Percentiles rank a stretch among this genome's conserved stretches.
Conservation (phyloP, 2,329 filamentous ascomycete genomes). For the Exophiala lecanii-corni region DNA sequence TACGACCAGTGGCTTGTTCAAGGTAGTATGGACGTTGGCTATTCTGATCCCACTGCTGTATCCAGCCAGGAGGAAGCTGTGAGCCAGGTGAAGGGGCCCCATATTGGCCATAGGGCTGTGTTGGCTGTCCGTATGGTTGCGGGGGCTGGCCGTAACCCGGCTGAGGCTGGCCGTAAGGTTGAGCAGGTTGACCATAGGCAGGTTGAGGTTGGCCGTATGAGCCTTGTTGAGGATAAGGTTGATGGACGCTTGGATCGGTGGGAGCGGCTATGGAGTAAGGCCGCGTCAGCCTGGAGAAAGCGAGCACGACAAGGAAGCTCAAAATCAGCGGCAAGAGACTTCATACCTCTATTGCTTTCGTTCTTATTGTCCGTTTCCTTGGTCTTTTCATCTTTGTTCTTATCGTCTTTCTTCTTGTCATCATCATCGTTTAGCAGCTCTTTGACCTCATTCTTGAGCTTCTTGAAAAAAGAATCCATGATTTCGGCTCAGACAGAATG, state of each 20-base stretch:
- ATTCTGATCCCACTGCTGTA: slow-evolving; percentile 42
- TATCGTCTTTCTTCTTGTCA: slow-evolving; percentile 20
- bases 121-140: slow-evolving; percentile 3
- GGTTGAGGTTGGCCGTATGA: slow-evolving; percentile 2
- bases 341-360: neutral
- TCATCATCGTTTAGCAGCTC: slow-evolving; percentile 23
- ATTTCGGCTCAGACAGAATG: too few relatives aligned
- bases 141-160: slow-evolving; percentile 2
- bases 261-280: neutral
- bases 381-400: slow-evolving; percentile 9
- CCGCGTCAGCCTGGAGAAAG: slow-evolving; percentile 6
- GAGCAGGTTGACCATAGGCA: slow-evolving; percentile 1
- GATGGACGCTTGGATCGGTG: neutral
- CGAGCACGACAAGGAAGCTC: neutral
- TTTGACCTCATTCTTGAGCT: slow-evolving; percentile 21
- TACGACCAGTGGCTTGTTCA: slow-evolving; percentile 45
- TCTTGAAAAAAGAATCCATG: slow-evolving; percentile 20
- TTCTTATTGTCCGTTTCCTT: neutral
- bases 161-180: slow-evolving; percentile 1
- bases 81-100: slow-evolving; percentile 5
- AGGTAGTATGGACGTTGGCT: slow-evolving; percentile 45
- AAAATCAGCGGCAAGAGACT: neutral
- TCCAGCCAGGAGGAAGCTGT: slow-evolving; percentile 42
- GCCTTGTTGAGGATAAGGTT: slow-evolving; percentile 2
- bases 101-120: slow-evolving; percentile 4